phyloP scores from a whole-genome alignment of 2,329 filamentous ascomycete species.

The Chrysoporthe cubensis region DNA sequence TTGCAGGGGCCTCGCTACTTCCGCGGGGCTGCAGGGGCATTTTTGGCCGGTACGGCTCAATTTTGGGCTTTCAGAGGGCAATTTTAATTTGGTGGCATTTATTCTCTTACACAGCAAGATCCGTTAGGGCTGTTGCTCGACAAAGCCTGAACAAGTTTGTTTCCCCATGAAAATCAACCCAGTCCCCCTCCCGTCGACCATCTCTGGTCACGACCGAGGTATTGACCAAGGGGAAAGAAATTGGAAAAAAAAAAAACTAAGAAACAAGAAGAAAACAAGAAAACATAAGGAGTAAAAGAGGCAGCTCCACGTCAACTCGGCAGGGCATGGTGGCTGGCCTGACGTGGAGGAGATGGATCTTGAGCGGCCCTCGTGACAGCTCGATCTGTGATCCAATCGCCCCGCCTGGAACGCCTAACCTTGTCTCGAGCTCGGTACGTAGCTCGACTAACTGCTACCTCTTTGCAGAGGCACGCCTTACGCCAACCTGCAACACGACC shows the following conservation, averaged over 20 bases:
- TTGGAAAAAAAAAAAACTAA: too few species aligned
- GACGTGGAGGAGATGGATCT: neutral
- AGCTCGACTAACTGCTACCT: neutral
- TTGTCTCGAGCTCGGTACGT: neutral
- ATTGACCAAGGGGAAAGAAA: too few species aligned
- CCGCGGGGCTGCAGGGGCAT: neutral
- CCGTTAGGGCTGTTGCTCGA: constrained; percentile 23
- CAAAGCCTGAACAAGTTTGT: neutral
- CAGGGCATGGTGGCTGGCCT: too few species aligned
- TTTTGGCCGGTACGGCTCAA: neutral
- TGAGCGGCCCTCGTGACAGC: constrained; percentile 5
- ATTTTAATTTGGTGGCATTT: constrained; percentile 28
- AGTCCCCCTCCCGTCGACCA: neutral
- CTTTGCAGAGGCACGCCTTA: neutral
- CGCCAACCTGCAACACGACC: too few species aligned
- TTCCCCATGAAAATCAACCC: neutral
- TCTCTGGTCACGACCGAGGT: too few species aligned
- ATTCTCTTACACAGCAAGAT: constrained; percentile 1
- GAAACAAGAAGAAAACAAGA: too few species aligned
- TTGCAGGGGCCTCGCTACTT: neutral
- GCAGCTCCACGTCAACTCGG: too few species aligned
- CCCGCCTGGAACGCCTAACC: constrained; percentile 7
- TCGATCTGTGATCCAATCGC: constrained; percentile 2
- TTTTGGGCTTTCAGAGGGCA: constrained; percentile 17
- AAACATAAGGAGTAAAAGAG: too few species aligned